Base-by-base conservation (phyloP, 495 filamentous ascomycete species). In the Echria macrotheca region DNA sequence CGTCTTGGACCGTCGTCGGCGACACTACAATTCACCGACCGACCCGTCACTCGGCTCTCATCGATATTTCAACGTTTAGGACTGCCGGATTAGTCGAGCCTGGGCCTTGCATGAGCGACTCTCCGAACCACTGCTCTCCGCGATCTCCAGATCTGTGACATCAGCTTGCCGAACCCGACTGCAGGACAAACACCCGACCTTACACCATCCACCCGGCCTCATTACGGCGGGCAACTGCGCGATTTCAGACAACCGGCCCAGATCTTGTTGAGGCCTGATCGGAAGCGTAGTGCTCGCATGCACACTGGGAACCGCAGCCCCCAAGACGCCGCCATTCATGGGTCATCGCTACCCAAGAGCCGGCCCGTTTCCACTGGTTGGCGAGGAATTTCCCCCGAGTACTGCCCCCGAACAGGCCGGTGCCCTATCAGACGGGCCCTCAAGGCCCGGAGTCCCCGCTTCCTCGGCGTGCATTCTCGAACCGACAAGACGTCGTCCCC, bases 401-500 rank as follows among this genome's bases (percentile, higher is more conserved):
- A 47, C n/a, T 18, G n/a, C 54, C 57, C 57, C 23, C 46, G 46
- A 12, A 33, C 33, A 15, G 45, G 19, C 22, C 45, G 21, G 31
- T 38, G 33, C n/a, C 58, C 48, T 44, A 53, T 54, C 44, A 53
- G 21, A 48, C 22, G 31, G 23, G 26, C 26, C 31, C 45, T 40
- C 50, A 40, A 24, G 9, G 26, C 29, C 39, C 37, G 42, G 14
- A 3, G 4, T 37, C 50, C 43, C 52, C 52, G 38, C 55, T 25
- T 40, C 35, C 25, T 29, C 31, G 31, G 50, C 50, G 19, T 46
- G 47, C 32, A n/a, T 37, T 17, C 45, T 31, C 36, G 18, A 60
- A 43, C 54, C 59, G 57, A 33, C 56, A 59, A 56, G 52, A 63
- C 61, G 61, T 52, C 61, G 47, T 48, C 49, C 46, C 32, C 52